Evolutionary conservation across 768 basidiomycete species (phyloP).

Genomic region (Mycena kentingensis): DNA sequence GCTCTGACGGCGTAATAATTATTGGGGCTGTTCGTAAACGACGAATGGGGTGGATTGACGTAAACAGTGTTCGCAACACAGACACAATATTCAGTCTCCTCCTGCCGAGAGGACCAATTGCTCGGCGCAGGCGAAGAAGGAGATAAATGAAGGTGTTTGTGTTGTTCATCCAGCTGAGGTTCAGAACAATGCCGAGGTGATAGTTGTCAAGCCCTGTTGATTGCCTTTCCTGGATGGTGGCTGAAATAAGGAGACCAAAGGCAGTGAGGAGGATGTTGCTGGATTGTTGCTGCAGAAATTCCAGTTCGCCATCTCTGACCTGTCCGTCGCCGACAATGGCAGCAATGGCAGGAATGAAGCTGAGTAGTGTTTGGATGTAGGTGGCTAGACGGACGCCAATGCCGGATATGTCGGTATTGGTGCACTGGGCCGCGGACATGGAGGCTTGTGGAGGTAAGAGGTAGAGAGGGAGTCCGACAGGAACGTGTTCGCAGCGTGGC

Average conservation of each 20-base stretch:
- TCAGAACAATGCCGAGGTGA: conserved; percentile 10
- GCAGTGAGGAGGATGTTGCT: conserved; percentile 14
- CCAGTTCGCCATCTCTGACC: background rate
- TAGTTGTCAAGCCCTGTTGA: conserved; percentile 2
- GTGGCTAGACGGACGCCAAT: conserved; percentile 16
- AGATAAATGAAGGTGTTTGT: conserved; percentile 8
- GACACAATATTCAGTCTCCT: too few relatives aligned
- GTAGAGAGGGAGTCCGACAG: too few relatives aligned
- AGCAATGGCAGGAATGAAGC: conserved; percentile 7
- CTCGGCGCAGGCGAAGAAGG: too few relatives aligned
- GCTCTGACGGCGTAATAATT: too few relatives aligned
- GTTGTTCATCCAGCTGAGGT: too few relatives aligned
- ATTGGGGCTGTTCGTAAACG: too few relatives aligned
- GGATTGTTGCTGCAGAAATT: background rate
- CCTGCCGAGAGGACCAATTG: too few relatives aligned
- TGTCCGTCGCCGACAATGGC: conserved; percentile 4
- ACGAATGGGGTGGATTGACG: too few relatives aligned
- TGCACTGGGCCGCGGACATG: too few relatives aligned
- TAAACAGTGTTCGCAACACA: too few relatives aligned
- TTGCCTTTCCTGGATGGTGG: conserved; percentile 3
- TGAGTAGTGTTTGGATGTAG: conserved; percentile 14
- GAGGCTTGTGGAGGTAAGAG: too few relatives aligned
- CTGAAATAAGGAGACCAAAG: conserved; percentile 17
- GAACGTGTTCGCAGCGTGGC: too few relatives aligned
- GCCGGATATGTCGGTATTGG: conserved; percentile 19